Evolutionary conservation across 2,329 filamentous ascomycete genomes (phyloP).

Genomic region (Exutisphaerella laricina): DNA sequence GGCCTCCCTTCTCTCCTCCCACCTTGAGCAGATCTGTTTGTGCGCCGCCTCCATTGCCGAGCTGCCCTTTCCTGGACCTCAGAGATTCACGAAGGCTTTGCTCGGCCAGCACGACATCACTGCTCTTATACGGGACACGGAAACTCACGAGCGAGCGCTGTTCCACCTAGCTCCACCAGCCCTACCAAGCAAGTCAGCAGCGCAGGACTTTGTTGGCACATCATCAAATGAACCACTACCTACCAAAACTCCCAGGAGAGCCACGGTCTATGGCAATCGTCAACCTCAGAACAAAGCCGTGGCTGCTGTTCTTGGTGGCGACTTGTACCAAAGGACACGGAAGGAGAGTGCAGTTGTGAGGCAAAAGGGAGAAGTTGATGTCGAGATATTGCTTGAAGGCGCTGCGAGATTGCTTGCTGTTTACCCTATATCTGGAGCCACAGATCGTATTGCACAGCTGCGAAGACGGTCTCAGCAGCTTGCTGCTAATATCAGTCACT

Average conservation of each 20-base stretch:
- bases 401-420: slow-evolving; percentile 87
- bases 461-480: slow-evolving; percentile 67
- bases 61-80: slow-evolving; percentile 70
- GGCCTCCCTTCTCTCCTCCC: slow-evolving; percentile 41
- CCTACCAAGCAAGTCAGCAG: slow-evolving; percentile 39
- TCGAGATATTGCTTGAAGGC: slow-evolving; percentile 76
- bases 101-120: slow-evolving; percentile 84
- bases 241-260: slow-evolving; percentile 35
- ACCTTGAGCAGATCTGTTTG: slow-evolving; percentile 47
- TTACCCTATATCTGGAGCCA: slow-evolving; percentile 74
- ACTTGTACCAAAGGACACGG: slow-evolving; percentile 76
- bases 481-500: slow-evolving; percentile 67
- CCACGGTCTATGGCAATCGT: slow-evolving; percentile 42
- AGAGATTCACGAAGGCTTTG: slow-evolving; percentile 90
- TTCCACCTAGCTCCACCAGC: slow-evolving; percentile 80
- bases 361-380: slow-evolving; percentile 67
- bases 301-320: slow-evolving; percentile 78
- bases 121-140: slow-evolving; percentile 87
- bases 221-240: slow-evolving; percentile 11
- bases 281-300: slow-evolving; percentile 74
- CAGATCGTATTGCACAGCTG: slow-evolving; percentile 68
- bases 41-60: slow-evolving; percentile 46
- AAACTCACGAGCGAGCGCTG: slow-evolving; percentile 86
- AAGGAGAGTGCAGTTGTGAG: slow-evolving; percentile 48
- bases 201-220: slow-evolving; percentile 33